Conservation (phyloP, 805 yeast genomes). For the Sungouiella blattae region DNA sequence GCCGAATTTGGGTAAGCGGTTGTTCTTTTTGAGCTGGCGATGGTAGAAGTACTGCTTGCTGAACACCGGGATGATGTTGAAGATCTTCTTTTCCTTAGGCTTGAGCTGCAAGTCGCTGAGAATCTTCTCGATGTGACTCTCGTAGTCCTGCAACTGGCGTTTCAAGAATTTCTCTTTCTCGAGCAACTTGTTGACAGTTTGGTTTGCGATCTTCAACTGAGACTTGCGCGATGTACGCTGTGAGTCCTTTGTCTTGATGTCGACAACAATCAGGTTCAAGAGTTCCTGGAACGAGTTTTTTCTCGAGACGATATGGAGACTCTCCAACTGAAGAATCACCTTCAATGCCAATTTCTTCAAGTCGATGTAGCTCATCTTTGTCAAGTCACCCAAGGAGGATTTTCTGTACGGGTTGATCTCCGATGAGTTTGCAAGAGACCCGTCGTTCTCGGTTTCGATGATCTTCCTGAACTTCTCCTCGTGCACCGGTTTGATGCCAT, state of each 20-base stretch:
- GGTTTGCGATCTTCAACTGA: slow-evolving; percentile 39
- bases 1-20: slow-evolving; percentile 71
- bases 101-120: slow-evolving; percentile 42
- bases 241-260: slow-evolving; percentile 53
- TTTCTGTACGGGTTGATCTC: slow-evolving; percentile 33
- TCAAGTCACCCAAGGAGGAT: slow-evolving; percentile 49
- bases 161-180: slow-evolving; percentile 45
- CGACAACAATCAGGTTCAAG: slow-evolving; percentile 78
- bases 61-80: slow-evolving; percentile 51
- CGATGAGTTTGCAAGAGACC: neutral
- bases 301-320: slow-evolving; percentile 59
- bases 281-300: slow-evolving; percentile 72
- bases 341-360: slow-evolving; percentile 75
- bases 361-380: slow-evolving; percentile 58
- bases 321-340: slow-evolving; percentile 71
- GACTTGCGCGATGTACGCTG: slow-evolving; percentile 40
- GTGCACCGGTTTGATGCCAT: slow-evolving; percentile 64
- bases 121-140: slow-evolving; percentile 43
- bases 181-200: slow-evolving; percentile 40
- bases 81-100: slow-evolving; percentile 44
- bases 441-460: slow-evolving; percentile 42
- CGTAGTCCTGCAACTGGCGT: slow-evolving; percentile 44
- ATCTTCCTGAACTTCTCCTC: slow-evolving; percentile 62
- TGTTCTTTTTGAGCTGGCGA: slow-evolving; percentile 61
- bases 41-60: slow-evolving; percentile 76